Percentiles rank a stretch among this genome's conserved stretches.
phyloP scores from a whole-genome alignment of 768 basidiomycete genomes.

The Trametes cingulata region DNA sequence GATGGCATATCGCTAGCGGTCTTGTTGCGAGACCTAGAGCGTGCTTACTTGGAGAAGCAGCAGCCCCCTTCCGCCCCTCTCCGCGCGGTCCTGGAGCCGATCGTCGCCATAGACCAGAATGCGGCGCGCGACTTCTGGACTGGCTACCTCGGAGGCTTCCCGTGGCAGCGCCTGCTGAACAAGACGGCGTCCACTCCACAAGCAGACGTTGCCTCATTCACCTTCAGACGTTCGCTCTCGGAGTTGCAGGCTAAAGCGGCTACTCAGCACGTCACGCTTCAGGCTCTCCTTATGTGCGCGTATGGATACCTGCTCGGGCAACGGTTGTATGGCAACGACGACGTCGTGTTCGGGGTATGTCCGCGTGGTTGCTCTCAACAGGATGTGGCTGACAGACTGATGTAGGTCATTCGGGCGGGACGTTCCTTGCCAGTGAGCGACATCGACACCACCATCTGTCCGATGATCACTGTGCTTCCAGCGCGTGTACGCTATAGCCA shows the following conservation, averaged over 20 bases:
- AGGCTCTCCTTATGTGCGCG: conserved; percentile 33
- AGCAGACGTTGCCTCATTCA: conserved; percentile 5
- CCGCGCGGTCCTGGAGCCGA: conserved; percentile 27
- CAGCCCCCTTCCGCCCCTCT: conserved; percentile 18
- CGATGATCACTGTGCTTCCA: conserved; percentile 33
- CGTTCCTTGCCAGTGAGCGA: conserved; percentile 31
- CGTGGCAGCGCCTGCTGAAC: conserved; percentile 15
- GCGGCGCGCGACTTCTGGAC: conserved; percentile 30
- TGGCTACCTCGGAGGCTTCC: conserved; percentile 23
- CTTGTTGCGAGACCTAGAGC: conserved; percentile 33
- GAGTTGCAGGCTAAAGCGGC: conserved; percentile 25
- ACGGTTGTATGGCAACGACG: conserved; percentile 27
- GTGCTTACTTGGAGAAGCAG: conserved; percentile 18
- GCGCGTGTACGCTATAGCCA: conserved; percentile 26
- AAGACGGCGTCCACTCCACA: conserved; percentile 14
- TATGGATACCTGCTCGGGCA: conserved; percentile 32
- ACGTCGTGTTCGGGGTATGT: conserved; percentile 37
- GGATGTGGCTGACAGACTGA: background rate
- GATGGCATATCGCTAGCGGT: conserved; percentile 35
- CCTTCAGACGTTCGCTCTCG: conserved; percentile 21
- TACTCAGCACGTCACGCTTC: conserved; percentile 32
- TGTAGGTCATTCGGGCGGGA: conserved; percentile 36
- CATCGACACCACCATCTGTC: conserved; percentile 27
- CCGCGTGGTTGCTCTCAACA: background rate
- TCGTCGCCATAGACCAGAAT: conserved; percentile 19